These are phyloP conservation scores for Nidula niveotomentosa DNA, from an alignment of 1,284 basidiomycete genomes.

Conservation along the genomic window DNA sequence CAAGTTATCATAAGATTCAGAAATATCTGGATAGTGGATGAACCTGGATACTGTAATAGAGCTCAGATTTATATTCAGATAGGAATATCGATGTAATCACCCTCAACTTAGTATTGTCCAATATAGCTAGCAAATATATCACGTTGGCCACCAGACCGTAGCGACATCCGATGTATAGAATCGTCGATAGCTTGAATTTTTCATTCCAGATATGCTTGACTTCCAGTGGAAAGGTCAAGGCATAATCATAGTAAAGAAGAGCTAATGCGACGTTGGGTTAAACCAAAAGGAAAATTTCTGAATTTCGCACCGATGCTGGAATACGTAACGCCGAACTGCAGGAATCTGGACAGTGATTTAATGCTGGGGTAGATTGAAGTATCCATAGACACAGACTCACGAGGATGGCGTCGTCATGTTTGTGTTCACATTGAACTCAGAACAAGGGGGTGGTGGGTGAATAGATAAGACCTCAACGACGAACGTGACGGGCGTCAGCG, in stretches of 20 bases:
- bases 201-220: constrained; percentile 19
- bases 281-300: background rate
- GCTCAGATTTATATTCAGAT: background rate
- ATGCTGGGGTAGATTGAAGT: background rate
- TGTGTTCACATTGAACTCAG: too few species aligned
- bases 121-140: constrained; percentile 18
- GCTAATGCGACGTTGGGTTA: constrained; percentile 5
- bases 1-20: background rate
- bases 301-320: background rate
- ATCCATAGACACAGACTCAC: too few species aligned
- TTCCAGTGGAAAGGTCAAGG: constrained; percentile 18
- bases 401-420: too few species aligned
- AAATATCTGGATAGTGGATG: background rate
- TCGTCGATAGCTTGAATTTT: constrained; percentile 15
- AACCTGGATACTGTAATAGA: too few species aligned
- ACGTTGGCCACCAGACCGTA: constrained; percentile 22
- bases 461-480: too few species aligned
- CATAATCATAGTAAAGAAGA: constrained; percentile 18
- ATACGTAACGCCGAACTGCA: background rate
- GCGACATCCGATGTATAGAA: constrained; percentile 20
- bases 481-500: too few species aligned
- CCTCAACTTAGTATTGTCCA: constrained; percentile 7
- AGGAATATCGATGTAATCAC: background rate
- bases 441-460: background rate
- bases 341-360: background rate